Evolutionary conservation across 1,284 basidiomycete genomes (phyloP), one percentile per base, ranked within the genome.

Genomic region (Cryptococcus wingfieldii): DNA sequence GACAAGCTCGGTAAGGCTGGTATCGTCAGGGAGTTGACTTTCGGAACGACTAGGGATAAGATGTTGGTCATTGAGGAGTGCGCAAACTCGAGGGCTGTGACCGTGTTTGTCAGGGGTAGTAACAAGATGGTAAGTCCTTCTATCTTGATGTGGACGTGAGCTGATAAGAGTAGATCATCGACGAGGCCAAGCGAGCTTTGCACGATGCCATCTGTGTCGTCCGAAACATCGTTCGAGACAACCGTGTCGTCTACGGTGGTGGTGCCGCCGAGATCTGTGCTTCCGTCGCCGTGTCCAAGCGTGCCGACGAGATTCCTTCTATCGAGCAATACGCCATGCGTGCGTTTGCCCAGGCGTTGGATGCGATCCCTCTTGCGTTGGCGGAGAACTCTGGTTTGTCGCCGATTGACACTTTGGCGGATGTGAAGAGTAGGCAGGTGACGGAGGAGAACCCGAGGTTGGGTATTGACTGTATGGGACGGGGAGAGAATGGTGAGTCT

Each of bases 321-420:
- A 95, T 99, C 69, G 95, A 99, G 78, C 95, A 99, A 81, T 99
- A 99, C 73, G 95, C 95, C 1, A 98, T 98, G 94, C 88, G 95
- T 45, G 94, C 95, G 16, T 99, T 98, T 73, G 84, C 95, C 1
- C 89, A 89, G 31, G 95, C 95, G 10, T 80, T 99, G 8, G 95
- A 98, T 70, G 83, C 93, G 10, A 80, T 98, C 51, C 96, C 96
- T 8, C 84, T 98, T 16, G 95, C 96, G 2, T 81, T 98, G 10
- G 95, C 96, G 5, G 96, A 98, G 77, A 98, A 99, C 81, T 95
- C 91, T 62, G 95, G 95, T 51, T 79, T 98, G 53, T 88, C 90
- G 28, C 96, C 95, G 10, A 99, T 99, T 66, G 92, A 97, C 78
- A 97, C 92, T 3, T 82, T 99, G 19, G 86, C 95, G 1, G 88